Conservation (phyloP, 139 green algal genomes). For the Tetradesmus lagerheimii region DNA sequence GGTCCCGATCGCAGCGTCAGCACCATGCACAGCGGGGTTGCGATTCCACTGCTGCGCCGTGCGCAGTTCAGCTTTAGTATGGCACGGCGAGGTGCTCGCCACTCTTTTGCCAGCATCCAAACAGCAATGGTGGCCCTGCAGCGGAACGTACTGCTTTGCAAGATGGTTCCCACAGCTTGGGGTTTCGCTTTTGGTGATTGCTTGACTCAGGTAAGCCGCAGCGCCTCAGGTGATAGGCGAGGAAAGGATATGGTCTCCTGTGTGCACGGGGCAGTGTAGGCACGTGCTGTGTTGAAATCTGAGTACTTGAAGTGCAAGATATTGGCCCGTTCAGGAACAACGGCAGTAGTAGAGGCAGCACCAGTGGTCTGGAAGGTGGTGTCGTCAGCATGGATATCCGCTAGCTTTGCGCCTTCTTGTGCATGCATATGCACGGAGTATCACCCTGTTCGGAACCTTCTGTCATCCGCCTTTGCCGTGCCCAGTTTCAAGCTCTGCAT, state of each 20-base stretch:
- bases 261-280: not conserved
- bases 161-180: not conserved
- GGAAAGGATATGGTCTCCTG: not conserved
- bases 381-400: not conserved
- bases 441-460: no score
- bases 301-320: no score
- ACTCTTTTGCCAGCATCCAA: not conserved
- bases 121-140: not conserved
- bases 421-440: not conserved
- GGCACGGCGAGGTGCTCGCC: not conserved
- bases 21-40: not conserved
- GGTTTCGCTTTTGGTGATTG: conserved; percentile 21
- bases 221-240: not conserved
- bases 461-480: not conserved
- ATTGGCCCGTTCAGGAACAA: not conserved
- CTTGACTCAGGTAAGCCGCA: conserved; percentile 18
- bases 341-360: not conserved
- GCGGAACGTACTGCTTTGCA: not conserved
- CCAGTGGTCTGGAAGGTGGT: not conserved
- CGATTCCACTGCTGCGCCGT: not conserved
- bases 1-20: not conserved
- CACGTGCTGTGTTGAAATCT: no score
- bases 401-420: not conserved
- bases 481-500: not conserved
- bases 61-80: not conserved